Percentiles rank a stretch among this genome's conserved stretches.
phyloP scores from a whole-genome alignment of 805 yeast species.

The Yarrowia sp. region DNA sequence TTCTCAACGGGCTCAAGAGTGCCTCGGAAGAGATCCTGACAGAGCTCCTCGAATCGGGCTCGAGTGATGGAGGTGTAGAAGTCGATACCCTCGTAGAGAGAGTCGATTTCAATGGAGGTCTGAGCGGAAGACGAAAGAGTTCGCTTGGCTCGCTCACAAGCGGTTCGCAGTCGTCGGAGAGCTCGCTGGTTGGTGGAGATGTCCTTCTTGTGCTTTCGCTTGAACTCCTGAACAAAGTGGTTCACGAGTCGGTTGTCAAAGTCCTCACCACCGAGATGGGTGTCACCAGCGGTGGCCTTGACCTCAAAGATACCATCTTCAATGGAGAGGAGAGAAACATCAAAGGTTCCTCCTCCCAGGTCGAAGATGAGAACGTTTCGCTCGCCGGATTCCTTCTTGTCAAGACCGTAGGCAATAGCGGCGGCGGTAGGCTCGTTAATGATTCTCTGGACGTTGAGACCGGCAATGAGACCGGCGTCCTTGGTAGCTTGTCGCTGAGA shows the following conservation, averaged over 20 bases:
- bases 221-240: constrained; percentile 91
- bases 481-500: constrained; percentile 98
- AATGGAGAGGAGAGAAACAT: constrained; percentile 88
- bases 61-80: constrained; percentile 86
- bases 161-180: constrained; percentile 95
- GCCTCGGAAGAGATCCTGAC: constrained; percentile 90
- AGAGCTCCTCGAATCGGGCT: constrained; percentile 60
- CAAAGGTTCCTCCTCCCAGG: constrained; percentile 99
- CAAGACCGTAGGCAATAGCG: constrained; percentile 96
- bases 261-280: constrained; percentile 98
- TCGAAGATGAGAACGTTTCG: constrained; percentile 78
- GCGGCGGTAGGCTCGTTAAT: constrained; percentile 98
- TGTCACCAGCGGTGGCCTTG: constrained; percentile 90
- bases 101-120: constrained; percentile 91
- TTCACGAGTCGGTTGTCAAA: constrained; percentile 94
- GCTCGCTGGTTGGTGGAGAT: constrained; percentile 61
- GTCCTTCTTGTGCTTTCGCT: constrained; percentile 95
- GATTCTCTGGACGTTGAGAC: constrained; percentile 90
- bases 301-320: constrained; percentile 97
- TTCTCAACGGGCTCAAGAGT: constrained; percentile 93
- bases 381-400: constrained; percentile 68
- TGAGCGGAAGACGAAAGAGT: constrained; percentile 59
- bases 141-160: constrained; percentile 96
- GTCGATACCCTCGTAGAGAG: constrained; percentile 90
- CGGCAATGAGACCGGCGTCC: constrained; percentile 96